Conservation (phyloP, 768 basidiomycete genomes). For the Lentinula sp. region DNA sequence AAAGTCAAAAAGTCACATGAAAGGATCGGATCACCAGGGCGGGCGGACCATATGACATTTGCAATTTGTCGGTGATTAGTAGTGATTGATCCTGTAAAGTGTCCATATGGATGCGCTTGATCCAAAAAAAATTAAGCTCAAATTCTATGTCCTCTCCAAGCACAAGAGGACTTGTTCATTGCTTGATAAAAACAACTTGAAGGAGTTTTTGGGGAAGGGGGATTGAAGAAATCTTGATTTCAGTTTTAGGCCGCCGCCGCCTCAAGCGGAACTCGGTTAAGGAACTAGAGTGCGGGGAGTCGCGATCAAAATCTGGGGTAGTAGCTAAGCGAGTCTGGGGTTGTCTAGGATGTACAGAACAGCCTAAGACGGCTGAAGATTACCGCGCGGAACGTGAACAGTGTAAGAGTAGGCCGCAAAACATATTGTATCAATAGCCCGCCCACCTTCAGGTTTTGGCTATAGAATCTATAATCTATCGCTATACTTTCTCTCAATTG, state of each 20-base stretch:
- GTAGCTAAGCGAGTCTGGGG: neutral
- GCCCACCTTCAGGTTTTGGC: no score
- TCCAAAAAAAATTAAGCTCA: neutral
- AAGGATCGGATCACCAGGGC: neutral
- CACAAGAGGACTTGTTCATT: neutral
- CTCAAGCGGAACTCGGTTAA: neutral
- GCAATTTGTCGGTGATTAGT: neutral
- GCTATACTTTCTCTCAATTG: no score
- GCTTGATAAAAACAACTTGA: no score
- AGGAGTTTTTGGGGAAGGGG: neutral
- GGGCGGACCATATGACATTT: neutral
- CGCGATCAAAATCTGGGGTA: neutral
- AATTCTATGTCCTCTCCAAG: neutral
- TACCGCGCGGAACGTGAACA: neutral
- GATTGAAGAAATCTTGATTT: neutral
- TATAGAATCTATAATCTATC: no score
- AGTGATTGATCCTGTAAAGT: neutral
- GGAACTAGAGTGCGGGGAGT: neutral
- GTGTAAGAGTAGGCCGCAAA: neutral
- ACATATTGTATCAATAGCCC: neutral
- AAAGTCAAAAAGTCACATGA: neutral
- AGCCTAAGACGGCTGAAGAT: neutral
- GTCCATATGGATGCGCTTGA: neutral
- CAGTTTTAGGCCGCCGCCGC: neutral
- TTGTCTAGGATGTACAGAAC: neutral